phyloP scores from a whole-genome alignment of 441 rosid genomes.

The Corymbia citriodora region DNA sequence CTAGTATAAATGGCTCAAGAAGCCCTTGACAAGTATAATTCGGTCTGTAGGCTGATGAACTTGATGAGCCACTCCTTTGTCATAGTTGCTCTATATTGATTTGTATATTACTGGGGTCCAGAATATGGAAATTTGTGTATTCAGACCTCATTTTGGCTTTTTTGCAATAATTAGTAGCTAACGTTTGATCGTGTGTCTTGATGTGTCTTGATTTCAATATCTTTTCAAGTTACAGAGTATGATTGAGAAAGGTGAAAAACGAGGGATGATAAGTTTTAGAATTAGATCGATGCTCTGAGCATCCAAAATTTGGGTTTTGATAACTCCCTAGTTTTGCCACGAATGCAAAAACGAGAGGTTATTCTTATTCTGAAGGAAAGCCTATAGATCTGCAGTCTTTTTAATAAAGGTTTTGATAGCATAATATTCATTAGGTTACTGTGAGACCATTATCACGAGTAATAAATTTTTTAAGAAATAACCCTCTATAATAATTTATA shows the following conservation, averaged over 20 bases:
- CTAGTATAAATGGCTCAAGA: neutral
- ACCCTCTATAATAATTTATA: no score
- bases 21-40: neutral
- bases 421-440: no score
- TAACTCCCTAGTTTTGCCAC: neutral
- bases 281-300: neutral
- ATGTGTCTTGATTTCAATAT: neutral
- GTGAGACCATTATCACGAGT: no score
- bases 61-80: neutral
- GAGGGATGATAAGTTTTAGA: neutral
- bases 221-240: neutral
- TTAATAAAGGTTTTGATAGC: neutral
- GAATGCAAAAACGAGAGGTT: neutral
- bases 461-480: no score
- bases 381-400: neutral
- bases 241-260: neutral
- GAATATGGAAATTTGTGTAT: neutral
- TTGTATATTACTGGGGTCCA: neutral
- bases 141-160: neutral
- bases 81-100: neutral
- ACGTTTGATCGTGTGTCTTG: neutral
- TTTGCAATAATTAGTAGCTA: neutral
- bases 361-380: neutral
- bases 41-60: neutral
- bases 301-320: neutral